Conservation (phyloP, 495 filamentous ascomycete species). For the Trichoderma parareesei region DNA sequence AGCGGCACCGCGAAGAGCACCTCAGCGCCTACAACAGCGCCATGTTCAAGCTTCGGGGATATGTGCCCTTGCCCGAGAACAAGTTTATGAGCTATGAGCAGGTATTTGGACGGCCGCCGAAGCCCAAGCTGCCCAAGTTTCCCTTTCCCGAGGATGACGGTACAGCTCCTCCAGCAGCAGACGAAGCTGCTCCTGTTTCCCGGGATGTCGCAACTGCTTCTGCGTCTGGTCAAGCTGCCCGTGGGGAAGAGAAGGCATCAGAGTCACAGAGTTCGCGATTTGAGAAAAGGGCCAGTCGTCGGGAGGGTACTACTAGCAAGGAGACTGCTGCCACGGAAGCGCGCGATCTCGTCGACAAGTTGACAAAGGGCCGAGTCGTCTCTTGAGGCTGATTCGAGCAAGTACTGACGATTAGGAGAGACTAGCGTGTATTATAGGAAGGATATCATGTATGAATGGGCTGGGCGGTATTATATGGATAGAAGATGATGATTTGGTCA, state of each 20-base stretch:
- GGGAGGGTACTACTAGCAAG: not conserved
- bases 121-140: not conserved
- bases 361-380: not conserved
- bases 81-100: slow-evolving; percentile 2
- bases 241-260: not conserved
- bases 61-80: not conserved
- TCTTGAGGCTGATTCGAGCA: not conserved
- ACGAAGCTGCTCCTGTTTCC: not conserved
- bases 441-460: too few species aligned
- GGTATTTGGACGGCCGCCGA: slow-evolving; percentile 2
- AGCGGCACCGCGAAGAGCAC: slow-evolving; percentile 7
- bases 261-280: not conserved
- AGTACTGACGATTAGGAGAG: not conserved
- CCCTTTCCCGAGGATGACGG: slow-evolving; percentile 1
- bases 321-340: not conserved
- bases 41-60: not conserved
- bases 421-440: too few species aligned
- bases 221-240: not conserved
- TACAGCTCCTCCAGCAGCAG: not conserved
- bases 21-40: slow-evolving; percentile 1
- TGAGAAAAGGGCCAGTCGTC: not conserved
- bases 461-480: too few species aligned
- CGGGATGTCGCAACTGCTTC: not conserved
- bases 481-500: too few species aligned
- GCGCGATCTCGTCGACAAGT: not conserved